These are phyloP conservation scores for Termitomyces sp. DNA, from an alignment of 768 basidiomycete species.

Conservation along the genomic window DNA sequence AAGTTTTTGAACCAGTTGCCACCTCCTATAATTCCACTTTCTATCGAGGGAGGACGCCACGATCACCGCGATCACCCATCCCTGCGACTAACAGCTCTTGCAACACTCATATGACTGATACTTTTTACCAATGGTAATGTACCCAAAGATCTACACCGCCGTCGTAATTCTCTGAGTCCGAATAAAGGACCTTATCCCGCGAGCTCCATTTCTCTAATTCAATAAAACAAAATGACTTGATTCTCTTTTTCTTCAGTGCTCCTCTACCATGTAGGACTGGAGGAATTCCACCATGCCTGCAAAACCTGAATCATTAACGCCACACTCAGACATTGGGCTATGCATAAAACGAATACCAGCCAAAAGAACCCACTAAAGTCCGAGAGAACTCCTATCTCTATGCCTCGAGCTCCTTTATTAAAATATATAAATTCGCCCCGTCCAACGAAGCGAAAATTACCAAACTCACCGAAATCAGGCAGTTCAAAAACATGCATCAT, in stretches of 20 bases:
- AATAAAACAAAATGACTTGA: not conserved
- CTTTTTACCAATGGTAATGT: too few relatives aligned
- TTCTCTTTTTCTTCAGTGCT: too few relatives aligned
- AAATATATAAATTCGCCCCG: not conserved
- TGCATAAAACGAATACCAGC: not conserved
- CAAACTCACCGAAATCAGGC: not conserved
- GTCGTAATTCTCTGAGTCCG: not conserved
- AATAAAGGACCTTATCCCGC: not conserved
- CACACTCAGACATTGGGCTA: not conserved
- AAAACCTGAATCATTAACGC: not conserved
- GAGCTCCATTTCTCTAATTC: not conserved
- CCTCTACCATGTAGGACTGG: not conserved
- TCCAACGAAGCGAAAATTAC: not conserved
- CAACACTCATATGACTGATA: not conserved
- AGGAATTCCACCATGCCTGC: not conserved
- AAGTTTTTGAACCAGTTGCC: not conserved
- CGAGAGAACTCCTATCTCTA: not conserved
- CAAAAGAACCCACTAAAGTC: not conserved
- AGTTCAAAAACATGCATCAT: not conserved
- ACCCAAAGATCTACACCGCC: not conserved
- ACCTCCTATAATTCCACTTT: not conserved
- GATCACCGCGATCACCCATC: not conserved
- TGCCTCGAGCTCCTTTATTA: not conserved
- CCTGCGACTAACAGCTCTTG: not conserved
- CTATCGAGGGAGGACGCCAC: not conserved